Evolutionary conservation across 2,329 filamentous ascomycete species (phyloP), one percentile per base, ranked within the genome.

Genomic region (Fusarium ramigenum): DNA sequence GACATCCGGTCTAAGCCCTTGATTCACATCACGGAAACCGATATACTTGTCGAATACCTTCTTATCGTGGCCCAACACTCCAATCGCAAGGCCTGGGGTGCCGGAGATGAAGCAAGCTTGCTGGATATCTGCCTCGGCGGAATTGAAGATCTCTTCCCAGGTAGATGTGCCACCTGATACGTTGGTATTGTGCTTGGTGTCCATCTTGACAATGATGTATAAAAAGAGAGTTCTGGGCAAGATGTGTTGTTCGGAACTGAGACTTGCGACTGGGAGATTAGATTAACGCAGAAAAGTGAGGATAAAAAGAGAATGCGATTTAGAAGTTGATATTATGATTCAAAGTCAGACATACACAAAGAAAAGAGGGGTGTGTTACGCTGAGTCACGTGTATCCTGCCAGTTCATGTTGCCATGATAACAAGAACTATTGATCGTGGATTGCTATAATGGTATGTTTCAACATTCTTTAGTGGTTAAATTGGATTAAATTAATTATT

Each of bases 1-100:
- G 19, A 3, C 6, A 4, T 30, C 6, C 0, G 25, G 25, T n/a
- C 9, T 3, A n/a, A 16, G 25, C 8, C 5, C 25, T 16, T 30
- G 25, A 0, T 21, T 3, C 4, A 16, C 14, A n/a, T 30, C 44
- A 16, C 19, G 9, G 4, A 4, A n/a, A 30, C 25, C 25, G 2
- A 47, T 9, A 30, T 30, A 47, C 4, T n/a, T n/a, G 44, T n/a
- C 25, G 3, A 30, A 32, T 32, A 32, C 30, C 30, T 32, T 32
- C 30, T 11, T 4, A 32, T 32, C 30, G 30, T 32, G 30, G 30
- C 10, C 30, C 10, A 28, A 3, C 11, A 30, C 9, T 14, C 19
- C 12, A 2, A 21, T 47, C 0, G 9, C 14, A 21, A 30, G 12
- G 1, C 25, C 44, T 5, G 25, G 44, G 0, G 25, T 11, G 6